Percentiles rank a stretch among this genome's conserved stretches.
Evolutionary conservation across 192 early-diverging fungal species (phyloP).

Genomic region (Backusella macrospora): DNA sequence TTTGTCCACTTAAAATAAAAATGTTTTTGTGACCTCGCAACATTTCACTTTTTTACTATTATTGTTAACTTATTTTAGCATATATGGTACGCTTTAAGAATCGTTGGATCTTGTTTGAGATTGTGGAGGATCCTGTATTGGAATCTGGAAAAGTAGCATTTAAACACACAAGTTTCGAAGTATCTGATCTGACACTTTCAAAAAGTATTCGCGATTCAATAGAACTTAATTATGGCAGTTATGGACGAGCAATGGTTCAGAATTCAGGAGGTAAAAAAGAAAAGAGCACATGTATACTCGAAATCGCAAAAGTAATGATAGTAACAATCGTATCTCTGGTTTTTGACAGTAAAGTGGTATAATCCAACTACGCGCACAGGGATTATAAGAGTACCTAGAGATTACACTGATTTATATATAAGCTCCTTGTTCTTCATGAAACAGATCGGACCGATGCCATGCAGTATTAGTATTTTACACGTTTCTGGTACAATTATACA

Average conservation of each 20-base stretch:
- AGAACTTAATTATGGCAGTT: constrained; percentile 23
- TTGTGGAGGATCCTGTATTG: constrained; percentile 26
- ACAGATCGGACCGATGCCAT: constrained; percentile 18
- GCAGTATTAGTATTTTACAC: constrained; percentile 21
- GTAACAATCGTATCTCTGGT: neutral
- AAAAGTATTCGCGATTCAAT: constrained; percentile 8
- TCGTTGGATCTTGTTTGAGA: constrained; percentile 36
- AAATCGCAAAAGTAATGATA: neutral
- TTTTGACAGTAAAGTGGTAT: constrained; percentile 35
- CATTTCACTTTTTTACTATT: too few species aligned
- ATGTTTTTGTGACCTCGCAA: too few species aligned
- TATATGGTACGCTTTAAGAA: constrained; percentile 33
- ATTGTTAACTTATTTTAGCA: too few species aligned
- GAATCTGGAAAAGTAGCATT: constrained; percentile 5
- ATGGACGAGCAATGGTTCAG: constrained; percentile 14
- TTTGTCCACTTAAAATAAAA: too few species aligned
- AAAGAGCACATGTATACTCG: neutral
- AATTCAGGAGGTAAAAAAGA: constrained; percentile 6
- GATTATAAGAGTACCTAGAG: constrained; percentile 23
- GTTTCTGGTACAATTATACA: constrained; percentile 26
- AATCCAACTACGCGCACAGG: constrained; percentile 27
- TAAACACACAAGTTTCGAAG: constrained; percentile 21
- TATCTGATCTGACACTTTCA: neutral
- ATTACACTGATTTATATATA: constrained; percentile 18
- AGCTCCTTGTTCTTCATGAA: constrained; percentile 32